phyloP scores from a whole-genome alignment of 257 asterid species.

The Scutellaria baicalensis region DNA sequence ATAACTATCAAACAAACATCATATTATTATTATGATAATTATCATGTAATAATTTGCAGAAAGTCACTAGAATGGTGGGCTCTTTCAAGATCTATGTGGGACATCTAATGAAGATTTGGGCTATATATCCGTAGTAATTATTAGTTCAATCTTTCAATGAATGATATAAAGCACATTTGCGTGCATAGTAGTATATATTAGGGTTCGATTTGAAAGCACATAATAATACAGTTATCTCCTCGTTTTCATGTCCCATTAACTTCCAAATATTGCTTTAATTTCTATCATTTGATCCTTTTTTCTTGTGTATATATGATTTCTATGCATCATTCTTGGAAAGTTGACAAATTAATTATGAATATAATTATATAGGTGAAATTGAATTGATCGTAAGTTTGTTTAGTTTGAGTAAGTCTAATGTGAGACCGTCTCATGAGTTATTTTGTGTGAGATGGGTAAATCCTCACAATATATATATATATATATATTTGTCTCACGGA shows the following conservation, averaged over 20 bases:
- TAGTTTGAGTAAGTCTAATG: no score
- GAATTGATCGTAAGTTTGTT: no score
- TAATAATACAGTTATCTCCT: background rate
- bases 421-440: no score
- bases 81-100: slow-evolving; percentile 11
- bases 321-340: background rate
- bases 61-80: background rate
- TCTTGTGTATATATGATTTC: background rate
- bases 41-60: background rate
- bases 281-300: background rate
- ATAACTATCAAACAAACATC: no score
- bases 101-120: slow-evolving; percentile 6
- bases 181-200: background rate
- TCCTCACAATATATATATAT: no score
- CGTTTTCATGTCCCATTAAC: background rate
- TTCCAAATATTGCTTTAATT: background rate
- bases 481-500: no score
- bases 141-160: background rate
- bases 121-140: background rate
- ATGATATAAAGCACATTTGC: background rate
- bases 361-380: no score
- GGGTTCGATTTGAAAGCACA: background rate
- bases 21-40: background rate
- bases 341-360: background rate
- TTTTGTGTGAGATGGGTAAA: no score